A percentile compares a stretch with the other conserved stretches of the same genome.
These are phyloP conservation scores for Eremothecium sinecaudum DNA, from an alignment of 1,139 yeast genomes.

Conservation along the genomic window DNA sequence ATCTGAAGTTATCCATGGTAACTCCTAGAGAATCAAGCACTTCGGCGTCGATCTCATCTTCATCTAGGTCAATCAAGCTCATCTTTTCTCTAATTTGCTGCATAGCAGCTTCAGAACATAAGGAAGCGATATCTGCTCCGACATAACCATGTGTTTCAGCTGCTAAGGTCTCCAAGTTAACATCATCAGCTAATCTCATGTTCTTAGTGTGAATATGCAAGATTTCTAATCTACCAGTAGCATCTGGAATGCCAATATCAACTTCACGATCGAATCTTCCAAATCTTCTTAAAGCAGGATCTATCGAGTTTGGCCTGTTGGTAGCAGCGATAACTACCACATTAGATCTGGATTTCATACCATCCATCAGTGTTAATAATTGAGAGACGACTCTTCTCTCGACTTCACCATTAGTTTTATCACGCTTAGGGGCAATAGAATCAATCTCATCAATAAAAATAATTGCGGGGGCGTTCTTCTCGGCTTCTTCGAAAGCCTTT, in stretches of 20 bases:
- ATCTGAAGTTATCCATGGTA: conserved; percentile 97
- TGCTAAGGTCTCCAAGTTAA: conserved; percentile 87
- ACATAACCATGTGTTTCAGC: conserved; percentile 95
- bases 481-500: conserved; percentile 98
- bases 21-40: conserved; percentile 93
- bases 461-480: conserved; percentile 94
- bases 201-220: conserved; percentile 90
- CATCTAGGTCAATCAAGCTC: conserved; percentile 96
- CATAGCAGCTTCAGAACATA: conserved; percentile 98
- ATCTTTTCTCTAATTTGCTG: conserved; percentile 98
- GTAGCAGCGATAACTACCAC: conserved; percentile 94
- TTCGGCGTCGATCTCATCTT: conserved; percentile 94
- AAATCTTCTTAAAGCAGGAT: conserved; percentile 95
- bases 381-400: conserved; percentile 97
- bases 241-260: conserved; percentile 98
- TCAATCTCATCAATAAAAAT: conserved; percentile 98
- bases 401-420: conserved; percentile 98
- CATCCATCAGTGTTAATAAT: conserved; percentile 94
- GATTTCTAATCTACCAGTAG: conserved; percentile 95
- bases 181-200: conserved; percentile 93
- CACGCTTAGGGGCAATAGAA: conserved; percentile 99
- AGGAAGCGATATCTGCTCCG: conserved; percentile 88
- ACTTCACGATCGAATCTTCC: conserved; percentile 99
- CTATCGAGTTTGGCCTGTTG: conserved; percentile 96
- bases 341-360: conserved; percentile 98